Evolutionary conservation across 2,329 filamentous ascomycete genomes (phyloP), one percentile per base, ranked within the genome.

Genomic region (Parascedosporium putredinis): DNA sequence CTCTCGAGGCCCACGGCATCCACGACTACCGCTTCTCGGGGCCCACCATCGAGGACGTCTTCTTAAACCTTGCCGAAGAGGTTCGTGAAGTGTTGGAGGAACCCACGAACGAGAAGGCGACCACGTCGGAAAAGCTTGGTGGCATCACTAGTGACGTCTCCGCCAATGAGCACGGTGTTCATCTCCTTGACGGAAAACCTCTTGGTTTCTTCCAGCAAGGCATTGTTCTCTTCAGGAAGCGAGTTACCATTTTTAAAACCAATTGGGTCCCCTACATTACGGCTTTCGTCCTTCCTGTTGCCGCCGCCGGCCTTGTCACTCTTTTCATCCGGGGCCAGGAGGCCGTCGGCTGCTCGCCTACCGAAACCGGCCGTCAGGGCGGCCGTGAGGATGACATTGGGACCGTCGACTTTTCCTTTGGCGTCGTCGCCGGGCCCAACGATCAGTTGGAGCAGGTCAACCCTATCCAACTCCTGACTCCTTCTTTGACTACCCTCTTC

Each of bases 21-120:
- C 72, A 73, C 14, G 85, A 94, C 51, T 95, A 95, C 62, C 83
- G 89, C 51, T 86, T 95, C 56, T 86, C 85, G 14, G 88, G 88
- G 0, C 91, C 90, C 1, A 94, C 88, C 0, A 89, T 96, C 36
- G 91, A 96, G 62, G 89, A 95, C 56, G 89, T 95, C 0, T 96
- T 96, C 64, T 68, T 96, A 22, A 83, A 87, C 55, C 74, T 95
- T 34, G 88, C 89, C 0, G 86, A 91, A 59, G 89, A 95, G 62
- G 76, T 88, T 52, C 48, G 31, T 18, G 49, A 29, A 27, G 31
- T 42, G 10, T 18, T 33, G 2, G 74, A 73, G 5, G 78, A 84
- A 55, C 65, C 64, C 45, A 57, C 60, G 9, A 61, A 63, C 49
- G 59, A 60, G 8, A 60, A 57, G 44, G 47, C 54, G 2, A 57